A percentile compares a stretch with the other conserved stretches of the same genome.
phyloP scores from a whole-genome alignment of 1,284 basidiomycete genomes.

The Pisolithus thermaeus region DNA sequence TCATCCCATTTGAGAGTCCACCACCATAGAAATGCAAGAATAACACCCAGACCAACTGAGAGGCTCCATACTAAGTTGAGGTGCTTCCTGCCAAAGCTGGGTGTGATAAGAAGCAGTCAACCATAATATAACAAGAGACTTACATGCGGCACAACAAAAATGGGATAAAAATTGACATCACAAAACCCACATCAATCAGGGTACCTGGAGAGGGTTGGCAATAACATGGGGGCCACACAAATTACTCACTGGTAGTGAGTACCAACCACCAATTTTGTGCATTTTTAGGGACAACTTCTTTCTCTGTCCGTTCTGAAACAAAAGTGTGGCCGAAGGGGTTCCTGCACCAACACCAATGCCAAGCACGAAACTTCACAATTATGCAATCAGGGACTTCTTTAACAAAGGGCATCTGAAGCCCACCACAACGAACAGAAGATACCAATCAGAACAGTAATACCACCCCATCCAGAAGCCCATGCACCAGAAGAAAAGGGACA shows the following conservation, averaged over 20 bases:
- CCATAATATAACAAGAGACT: constrained; percentile 15
- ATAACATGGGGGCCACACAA: constrained; percentile 6
- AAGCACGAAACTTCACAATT: constrained; percentile 55
- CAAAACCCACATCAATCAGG: constrained; percentile 90
- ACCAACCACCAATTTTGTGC: constrained; percentile 85
- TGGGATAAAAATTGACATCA: constrained; percentile 80
- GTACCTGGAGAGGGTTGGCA: constrained; percentile 40
- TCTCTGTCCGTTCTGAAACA: constrained; percentile 86
- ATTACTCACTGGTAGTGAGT: constrained; percentile 70
- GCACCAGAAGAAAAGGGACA: constrained; percentile 51
- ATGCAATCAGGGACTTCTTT: too few relatives aligned
- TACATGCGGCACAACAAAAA: constrained; percentile 84
- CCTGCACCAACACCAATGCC: constrained; percentile 86
- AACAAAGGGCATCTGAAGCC: too few relatives aligned
- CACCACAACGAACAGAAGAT: constrained; percentile 44
- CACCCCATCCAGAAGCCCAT: background rate
- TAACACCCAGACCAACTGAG: constrained; percentile 80
- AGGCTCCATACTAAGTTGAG: constrained; percentile 85
- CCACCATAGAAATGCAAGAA: constrained; percentile 70
- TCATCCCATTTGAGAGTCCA: constrained; percentile 74
- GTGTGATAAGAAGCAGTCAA: background rate
- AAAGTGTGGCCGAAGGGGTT: constrained; percentile 90
- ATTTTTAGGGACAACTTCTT: constrained; percentile 67
- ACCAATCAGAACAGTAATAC: constrained; percentile 51
- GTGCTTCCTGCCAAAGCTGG: constrained; percentile 71